Conservation (phyloP, 768 basidiomycete species). For the Amanita polypyramis region DNA sequence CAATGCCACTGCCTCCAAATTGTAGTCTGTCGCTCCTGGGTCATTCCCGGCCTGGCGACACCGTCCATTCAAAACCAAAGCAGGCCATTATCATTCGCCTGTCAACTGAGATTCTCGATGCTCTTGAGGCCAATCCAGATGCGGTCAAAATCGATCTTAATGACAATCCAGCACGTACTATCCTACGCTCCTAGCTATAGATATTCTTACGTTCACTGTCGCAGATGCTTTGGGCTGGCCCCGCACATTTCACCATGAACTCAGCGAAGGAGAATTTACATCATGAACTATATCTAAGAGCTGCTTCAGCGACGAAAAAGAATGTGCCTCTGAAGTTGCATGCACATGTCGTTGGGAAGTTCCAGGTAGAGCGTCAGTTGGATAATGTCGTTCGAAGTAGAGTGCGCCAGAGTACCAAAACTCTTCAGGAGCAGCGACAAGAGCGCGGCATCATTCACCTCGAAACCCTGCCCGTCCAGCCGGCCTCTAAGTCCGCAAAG, state of each 20-base stretch:
- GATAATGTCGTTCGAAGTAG: slow-evolving; percentile 32
- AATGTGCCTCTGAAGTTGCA: slow-evolving; percentile 61
- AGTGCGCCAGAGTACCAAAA: slow-evolving; percentile 32
- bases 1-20: slow-evolving; percentile 59
- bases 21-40: slow-evolving; percentile 49
- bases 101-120: slow-evolving; percentile 63
- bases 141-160: slow-evolving; percentile 55
- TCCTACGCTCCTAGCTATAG: not conserved
- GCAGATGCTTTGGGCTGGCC: slow-evolving; percentile 60
- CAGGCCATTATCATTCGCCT: slow-evolving; percentile 69
- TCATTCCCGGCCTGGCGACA: slow-evolving; percentile 42
- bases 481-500: slow-evolving; percentile 25
- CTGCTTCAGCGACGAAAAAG: slow-evolving; percentile 45
- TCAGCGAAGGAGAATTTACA: slow-evolving; percentile 39
- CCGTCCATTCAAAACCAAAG: slow-evolving; percentile 46
- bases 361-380: slow-evolving; percentile 55
- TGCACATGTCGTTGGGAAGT: slow-evolving; percentile 66
- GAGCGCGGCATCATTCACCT: slow-evolving; percentile 39
- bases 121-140: slow-evolving; percentile 38
- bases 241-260: slow-evolving; percentile 51
- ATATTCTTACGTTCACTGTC: slow-evolving; percentile 5
- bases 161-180: slow-evolving; percentile 39
- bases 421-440: slow-evolving; percentile 28
- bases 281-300: slow-evolving; percentile 68
- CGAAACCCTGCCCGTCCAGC: slow-evolving; percentile 33